Base-by-base conservation (phyloP, 2,329 filamentous ascomycete genomes). In the Sporothrix variecibatus region DNA sequence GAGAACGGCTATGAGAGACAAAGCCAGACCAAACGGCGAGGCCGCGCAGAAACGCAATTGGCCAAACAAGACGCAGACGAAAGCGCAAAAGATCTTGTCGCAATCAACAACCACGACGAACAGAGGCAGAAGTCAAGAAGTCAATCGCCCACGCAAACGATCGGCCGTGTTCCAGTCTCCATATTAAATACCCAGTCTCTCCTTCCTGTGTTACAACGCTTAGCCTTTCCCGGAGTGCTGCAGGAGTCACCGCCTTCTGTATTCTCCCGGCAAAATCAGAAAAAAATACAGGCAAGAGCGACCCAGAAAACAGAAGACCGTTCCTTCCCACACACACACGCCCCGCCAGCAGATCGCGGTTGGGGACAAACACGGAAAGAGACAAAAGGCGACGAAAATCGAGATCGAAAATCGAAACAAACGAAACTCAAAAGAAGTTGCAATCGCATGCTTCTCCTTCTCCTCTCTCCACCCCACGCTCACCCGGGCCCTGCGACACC, bases 241-340 rank as follows among this genome's bases (percentile, higher is more conserved):
- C 73, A 56, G 53, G 15, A 23, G 69, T 72, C 51, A 72, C 69
- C 73, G 69, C 73, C 46, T 49, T 62, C 69, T 53, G 20, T 40
- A 67, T 74, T 58, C 23, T 68, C 62, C 69, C 62, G 73, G 73
- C 73, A 74, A 72, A 74, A 72, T 58, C 23, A 74, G 51, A 64
- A 34, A 73, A 72, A 73, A 38, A 12, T 38, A 23, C 28, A 38
- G 65, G 65, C 65, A 53, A 26, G 67, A 51, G 67, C 67, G 5
- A 49, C 46, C 26, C 26, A 53, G 67, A 23, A 69, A 34, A 51
- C 46, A 38, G 67, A 23, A 53, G n/a, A 51, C 28, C 46, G 43
- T 31, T 51, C 28, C 31, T 70, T 23, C 67, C 49, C 26, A 51
- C 65, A 34, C 34, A 34, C 34, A 49, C 12, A 26, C 51, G 67